These are phyloP conservation scores for Didymella exigua DNA, from an alignment of 2,329 filamentous ascomycete species.

Conservation along the genomic window DNA sequence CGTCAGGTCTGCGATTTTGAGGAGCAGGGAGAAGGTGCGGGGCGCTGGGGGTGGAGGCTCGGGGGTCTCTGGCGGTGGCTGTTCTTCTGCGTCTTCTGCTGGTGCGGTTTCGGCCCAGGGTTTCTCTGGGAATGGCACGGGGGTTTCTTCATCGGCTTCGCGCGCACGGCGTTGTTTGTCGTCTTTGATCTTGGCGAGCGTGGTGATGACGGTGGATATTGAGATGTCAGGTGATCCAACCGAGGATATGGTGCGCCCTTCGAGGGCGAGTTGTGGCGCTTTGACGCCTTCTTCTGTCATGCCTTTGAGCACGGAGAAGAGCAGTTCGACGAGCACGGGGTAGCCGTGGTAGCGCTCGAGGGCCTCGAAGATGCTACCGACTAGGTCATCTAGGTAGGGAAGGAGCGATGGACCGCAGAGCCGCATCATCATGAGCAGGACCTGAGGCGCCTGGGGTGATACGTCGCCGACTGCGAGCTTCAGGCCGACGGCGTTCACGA, in stretches of 20 bases:
- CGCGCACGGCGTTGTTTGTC: slow-evolving; percentile 32
- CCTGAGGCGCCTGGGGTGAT: slow-evolving; percentile 86
- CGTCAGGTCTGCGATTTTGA: slow-evolving; percentile 80
- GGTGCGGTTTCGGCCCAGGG: slow-evolving; percentile 46
- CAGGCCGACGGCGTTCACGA: slow-evolving; percentile 89
- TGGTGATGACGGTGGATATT: slow-evolving; percentile 32
- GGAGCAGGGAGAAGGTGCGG: slow-evolving; percentile 79
- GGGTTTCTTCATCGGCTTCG: slow-evolving; percentile 27
- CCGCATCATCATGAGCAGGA: slow-evolving; percentile 91
- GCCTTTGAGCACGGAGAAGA: slow-evolving; percentile 82
- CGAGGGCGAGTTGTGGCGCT: slow-evolving; percentile 55
- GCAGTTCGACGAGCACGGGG: slow-evolving; percentile 77
- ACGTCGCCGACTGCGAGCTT: slow-evolving; percentile 92
- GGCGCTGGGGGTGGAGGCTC: slow-evolving; percentile 69
- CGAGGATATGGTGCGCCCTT: slow-evolving; percentile 3
- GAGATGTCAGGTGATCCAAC: slow-evolving; percentile 3
- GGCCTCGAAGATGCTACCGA: slow-evolving; percentile 88
- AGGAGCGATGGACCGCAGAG: slow-evolving; percentile 81
- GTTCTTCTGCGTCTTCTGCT: slow-evolving; percentile 39
- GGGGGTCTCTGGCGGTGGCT: slow-evolving; percentile 29
- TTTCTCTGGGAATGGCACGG: slow-evolving; percentile 33
- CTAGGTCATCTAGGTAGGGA: slow-evolving; percentile 88
- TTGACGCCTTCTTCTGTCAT: slow-evolving; percentile 82
- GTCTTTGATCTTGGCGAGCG: slow-evolving; percentile 44
- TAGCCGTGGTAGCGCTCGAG: slow-evolving; percentile 97